A percentile compares a stretch with the other conserved stretches of the same genome.
Evolutionary conservation across 2,329 filamentous ascomycete genomes (phyloP).

Genomic region (Colletotrichum costaricense): DNA sequence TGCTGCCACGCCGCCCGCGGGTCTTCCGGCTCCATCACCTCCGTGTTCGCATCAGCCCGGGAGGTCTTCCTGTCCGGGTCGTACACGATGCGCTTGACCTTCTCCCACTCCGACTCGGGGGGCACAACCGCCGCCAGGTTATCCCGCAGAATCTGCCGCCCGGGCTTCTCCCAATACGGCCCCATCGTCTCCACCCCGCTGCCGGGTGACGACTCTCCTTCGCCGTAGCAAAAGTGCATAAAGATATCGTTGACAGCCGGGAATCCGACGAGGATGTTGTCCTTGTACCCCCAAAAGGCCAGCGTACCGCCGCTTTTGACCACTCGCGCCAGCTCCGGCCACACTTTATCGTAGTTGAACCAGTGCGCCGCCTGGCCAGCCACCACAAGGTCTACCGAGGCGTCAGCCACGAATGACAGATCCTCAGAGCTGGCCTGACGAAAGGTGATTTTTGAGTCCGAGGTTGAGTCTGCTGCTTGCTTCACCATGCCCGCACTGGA

Average conservation of each 20-base stretch:
- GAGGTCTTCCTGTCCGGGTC: constrained; percentile 60
- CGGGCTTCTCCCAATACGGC: constrained; percentile 71
- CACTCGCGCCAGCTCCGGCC: constrained; percentile 65
- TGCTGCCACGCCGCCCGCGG: constrained; percentile 61
- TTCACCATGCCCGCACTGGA: constrained; percentile 68
- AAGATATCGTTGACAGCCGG: constrained; percentile 64
- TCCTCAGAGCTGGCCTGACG: constrained; percentile 64
- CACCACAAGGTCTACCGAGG: constrained; percentile 62
- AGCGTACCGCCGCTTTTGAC: constrained; percentile 66
- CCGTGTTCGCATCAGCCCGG: constrained; percentile 41
- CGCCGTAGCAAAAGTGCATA: constrained; percentile 65
- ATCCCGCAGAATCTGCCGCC: constrained; percentile 64
- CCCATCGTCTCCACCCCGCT: constrained; percentile 63
- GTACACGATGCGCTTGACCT: constrained; percentile 65
- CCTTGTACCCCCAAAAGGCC: constrained; percentile 76
- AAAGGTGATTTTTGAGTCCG: constrained; percentile 59
- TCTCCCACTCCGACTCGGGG: constrained; percentile 62
- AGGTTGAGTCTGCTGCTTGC: constrained; percentile 57
- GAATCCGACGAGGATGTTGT: constrained; percentile 68
- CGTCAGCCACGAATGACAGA: constrained; percentile 59
- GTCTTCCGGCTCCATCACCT: not conserved
- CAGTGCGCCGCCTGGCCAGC: constrained; percentile 72
- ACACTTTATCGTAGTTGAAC: constrained; percentile 69
- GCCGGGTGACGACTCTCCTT: constrained; percentile 55
- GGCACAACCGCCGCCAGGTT: constrained; percentile 63